phyloP scores from a whole-genome alignment of 768 basidiomycete genomes.

The Daedaleopsis sinensis region DNA sequence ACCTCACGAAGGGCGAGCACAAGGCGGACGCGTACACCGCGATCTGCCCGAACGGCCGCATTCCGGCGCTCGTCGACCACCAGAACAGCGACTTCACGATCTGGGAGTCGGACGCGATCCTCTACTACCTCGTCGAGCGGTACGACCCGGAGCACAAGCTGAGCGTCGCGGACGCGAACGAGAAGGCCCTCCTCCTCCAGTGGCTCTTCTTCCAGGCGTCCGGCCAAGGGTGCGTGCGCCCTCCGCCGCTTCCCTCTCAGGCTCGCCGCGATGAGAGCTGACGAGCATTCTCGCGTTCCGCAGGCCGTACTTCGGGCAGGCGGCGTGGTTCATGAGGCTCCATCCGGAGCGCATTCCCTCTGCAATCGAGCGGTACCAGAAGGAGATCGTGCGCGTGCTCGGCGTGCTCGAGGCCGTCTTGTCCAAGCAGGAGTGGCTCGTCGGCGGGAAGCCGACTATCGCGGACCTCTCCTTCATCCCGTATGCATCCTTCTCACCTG shows the following conservation, averaged over 20 bases:
- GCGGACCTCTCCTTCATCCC: conserved; percentile 12
- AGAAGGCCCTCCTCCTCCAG: conserved; percentile 23
- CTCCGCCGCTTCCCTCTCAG: too few species aligned
- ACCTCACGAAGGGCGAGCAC: conserved; percentile 14
- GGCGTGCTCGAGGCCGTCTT: conserved; percentile 13
- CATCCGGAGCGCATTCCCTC: conserved; percentile 11
- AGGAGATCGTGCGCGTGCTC: conserved; percentile 10
- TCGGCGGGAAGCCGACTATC: conserved; percentile 10
- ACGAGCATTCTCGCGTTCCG: neutral
- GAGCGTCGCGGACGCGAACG: neutral
- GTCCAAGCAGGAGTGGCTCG: conserved; percentile 12
- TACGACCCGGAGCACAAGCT: conserved; percentile 42
- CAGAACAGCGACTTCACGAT: conserved; percentile 27
- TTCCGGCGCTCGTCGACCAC: conserved; percentile 34
- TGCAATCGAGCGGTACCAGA: conserved; percentile 15
- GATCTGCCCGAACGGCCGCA: conserved; percentile 32
- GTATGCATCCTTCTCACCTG: neutral
- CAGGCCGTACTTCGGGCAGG: conserved; percentile 12
- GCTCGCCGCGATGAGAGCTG: too few species aligned
- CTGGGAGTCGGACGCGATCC: conserved; percentile 39
- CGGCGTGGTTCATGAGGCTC: conserved; percentile 1
- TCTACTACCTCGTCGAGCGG: conserved; percentile 40
- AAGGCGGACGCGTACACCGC: conserved; percentile 8
- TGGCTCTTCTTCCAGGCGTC: conserved; percentile 43
- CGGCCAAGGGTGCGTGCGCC: conserved; percentile 19